Evolutionary conservation across 768 basidiomycete genomes (phyloP).

Genomic region (Cyclocybe aegerita): DNA sequence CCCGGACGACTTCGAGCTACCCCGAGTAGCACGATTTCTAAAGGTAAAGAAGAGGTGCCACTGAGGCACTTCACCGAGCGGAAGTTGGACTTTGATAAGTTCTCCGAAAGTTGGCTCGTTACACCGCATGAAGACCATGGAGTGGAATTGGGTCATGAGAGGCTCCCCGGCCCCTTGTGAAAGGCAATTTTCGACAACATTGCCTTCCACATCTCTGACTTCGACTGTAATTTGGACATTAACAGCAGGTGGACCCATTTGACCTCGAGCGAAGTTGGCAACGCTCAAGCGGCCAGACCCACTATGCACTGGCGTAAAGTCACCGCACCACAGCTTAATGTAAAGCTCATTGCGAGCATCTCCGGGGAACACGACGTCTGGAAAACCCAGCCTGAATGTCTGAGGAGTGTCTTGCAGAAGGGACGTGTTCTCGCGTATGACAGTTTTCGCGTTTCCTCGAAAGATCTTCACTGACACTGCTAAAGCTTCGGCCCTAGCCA

Average conservation of each 20-base stretch:
- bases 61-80: slow-evolving; percentile 60
- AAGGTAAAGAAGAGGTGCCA: slow-evolving; percentile 97
- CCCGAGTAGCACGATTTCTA: slow-evolving; percentile 61
- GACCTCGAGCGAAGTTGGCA: slow-evolving; percentile 57
- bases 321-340: slow-evolving; percentile 93
- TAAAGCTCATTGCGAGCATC: slow-evolving; percentile 94
- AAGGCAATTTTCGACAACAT: slow-evolving; percentile 66
- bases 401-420: slow-evolving; percentile 79
- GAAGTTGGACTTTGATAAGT: slow-evolving; percentile 83
- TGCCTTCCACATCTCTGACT: slow-evolving; percentile 73
- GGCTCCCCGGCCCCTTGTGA: slow-evolving; percentile 87
- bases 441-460: slow-evolving; percentile 73
- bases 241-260: slow-evolving; percentile 51
- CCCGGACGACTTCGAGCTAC: slow-evolving; percentile 29
- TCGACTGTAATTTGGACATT: slow-evolving; percentile 93
- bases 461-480: slow-evolving; percentile 86
- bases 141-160: slow-evolving; percentile 76
- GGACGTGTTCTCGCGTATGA: slow-evolving; percentile 82
- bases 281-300: slow-evolving; percentile 56
- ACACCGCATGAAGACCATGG: slow-evolving; percentile 88
- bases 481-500: slow-evolving; percentile 76
- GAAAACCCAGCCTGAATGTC: slow-evolving; percentile 88
- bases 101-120: slow-evolving; percentile 92
- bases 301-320: slow-evolving; percentile 63
- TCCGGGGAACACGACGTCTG: slow-evolving; percentile 94